phyloP scores from a whole-genome alignment of 2,329 filamentous ascomycete species.

The Aspergillus sp. region DNA sequence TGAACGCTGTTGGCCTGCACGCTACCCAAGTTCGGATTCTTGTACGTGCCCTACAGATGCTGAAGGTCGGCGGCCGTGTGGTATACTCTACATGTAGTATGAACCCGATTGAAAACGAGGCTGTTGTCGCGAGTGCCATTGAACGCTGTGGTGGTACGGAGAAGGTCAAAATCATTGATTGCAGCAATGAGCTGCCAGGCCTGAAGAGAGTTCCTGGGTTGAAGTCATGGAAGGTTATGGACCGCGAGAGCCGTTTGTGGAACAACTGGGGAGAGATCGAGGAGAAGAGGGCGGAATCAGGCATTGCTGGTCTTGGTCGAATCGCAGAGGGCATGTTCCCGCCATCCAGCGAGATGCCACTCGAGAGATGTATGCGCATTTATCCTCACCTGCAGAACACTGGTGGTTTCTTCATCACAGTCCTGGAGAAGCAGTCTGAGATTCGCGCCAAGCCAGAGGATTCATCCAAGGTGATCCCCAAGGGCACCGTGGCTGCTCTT shows the following conservation, averaged over 20 bases:
- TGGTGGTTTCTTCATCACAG: conserved; percentile 95
- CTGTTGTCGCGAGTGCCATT: conserved; percentile 84
- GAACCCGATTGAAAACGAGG: conserved; percentile 97
- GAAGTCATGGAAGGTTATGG: conserved; percentile 85
- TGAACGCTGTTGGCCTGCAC: conserved; percentile 83
- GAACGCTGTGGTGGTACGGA: conserved; percentile 80
- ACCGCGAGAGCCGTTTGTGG: conserved; percentile 78
- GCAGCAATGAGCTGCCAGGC: conserved; percentile 71
- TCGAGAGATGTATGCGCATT: conserved; percentile 88
- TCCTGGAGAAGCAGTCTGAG: conserved; percentile 86
- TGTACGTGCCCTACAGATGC: conserved; percentile 87
- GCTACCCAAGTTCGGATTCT: conserved; percentile 85
- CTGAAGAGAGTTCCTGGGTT: conserved; percentile 77
- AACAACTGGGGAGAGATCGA: conserved; percentile 79
- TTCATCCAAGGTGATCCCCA: conserved; percentile 33
- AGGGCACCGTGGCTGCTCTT: conserved; percentile 40
- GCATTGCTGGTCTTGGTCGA: conserved; percentile 64
- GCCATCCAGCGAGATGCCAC: conserved; percentile 64
- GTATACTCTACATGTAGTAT: conserved; percentile 99
- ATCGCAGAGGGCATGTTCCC: conserved; percentile 85
- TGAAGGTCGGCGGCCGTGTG: conserved; percentile 90
- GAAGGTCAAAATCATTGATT: conserved; percentile 84
- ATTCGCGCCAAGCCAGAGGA: conserved; percentile 75
- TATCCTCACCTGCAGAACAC: conserved; percentile 97
- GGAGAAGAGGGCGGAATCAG: conserved; percentile 61